Evolutionary conservation across 768 basidiomycete genomes (phyloP), one percentile per base, ranked within the genome.

Genomic region (Tricholoma sp.): DNA sequence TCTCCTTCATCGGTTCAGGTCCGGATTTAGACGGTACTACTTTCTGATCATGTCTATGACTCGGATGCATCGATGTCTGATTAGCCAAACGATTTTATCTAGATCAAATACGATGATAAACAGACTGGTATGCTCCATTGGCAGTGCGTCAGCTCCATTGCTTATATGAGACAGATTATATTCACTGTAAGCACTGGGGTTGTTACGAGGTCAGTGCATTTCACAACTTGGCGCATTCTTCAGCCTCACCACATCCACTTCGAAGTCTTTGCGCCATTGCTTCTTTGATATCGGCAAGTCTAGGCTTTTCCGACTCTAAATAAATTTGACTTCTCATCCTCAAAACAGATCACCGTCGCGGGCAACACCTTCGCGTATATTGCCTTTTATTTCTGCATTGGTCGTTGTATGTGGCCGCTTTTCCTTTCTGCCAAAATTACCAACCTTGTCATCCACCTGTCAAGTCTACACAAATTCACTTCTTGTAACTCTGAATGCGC

Each of bases 401-500:
- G 83, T 18, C 74, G 83, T 53, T 64, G 84, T 85, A 64, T 63
- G 83, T 76, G 17, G n/a, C 28, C 33, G 28, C 33, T 52, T 33
- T 24, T 32, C 28, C 17, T 1, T 12, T 41, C 39, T 39, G 36
- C 34, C 11, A 24, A 15, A 29, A 18, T 6, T 33, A 9, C 52
- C 58, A 24, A 55, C 17, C 36, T n/a, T 54, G 45, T 55, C 41
- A 44, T 8, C 34, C n/a, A n/a, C 2, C 42, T 53, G 31, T 15
- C 13, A 39, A 84, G 82, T 85, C 5, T 85, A 84, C 63, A 78
- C 80, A 39, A 85, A 84, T 63, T 76, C 81, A 4, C 76, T 85
- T n/a, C 74, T 85, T 10, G 81, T 81, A 0, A 83, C 82, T 0
- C 73, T 84, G 51, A 85, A 85, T 51, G 80, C 80, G 10, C 72